Percentiles rank a stretch among this genome's conserved stretches.
Evolutionary conservation across 164 flowering plant species (phyloP).

Genomic region (Euptelea pleiosperma): DNA sequence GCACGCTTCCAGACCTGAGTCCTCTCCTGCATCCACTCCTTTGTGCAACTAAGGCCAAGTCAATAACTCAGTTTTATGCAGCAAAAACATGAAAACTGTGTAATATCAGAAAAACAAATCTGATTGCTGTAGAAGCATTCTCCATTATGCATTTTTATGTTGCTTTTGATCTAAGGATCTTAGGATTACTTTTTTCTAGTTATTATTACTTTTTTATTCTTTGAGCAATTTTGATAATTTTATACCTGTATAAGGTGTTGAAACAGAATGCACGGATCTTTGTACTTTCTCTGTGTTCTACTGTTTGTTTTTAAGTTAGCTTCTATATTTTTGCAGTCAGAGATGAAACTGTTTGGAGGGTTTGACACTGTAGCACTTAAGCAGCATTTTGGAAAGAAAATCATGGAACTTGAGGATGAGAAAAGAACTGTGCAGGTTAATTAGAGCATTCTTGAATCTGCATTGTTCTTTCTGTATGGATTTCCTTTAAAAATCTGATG

Average conservation of each 20-base stretch:
- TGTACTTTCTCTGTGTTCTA: neutral
- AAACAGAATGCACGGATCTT: neutral
- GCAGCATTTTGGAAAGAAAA: slow-evolving; percentile 96
- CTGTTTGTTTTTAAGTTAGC: neutral
- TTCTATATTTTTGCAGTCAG: slow-evolving; percentile 56
- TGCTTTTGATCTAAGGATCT: neutral
- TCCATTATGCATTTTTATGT: neutral
- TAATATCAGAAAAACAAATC: neutral
- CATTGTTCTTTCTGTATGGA: neutral
- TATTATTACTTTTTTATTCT: neutral
- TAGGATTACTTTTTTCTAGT: neutral
- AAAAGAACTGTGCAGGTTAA: slow-evolving; percentile 82
- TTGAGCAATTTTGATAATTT: neutral
- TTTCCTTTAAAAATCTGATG: slow-evolving; percentile 7
- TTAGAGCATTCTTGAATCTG: slow-evolving; percentile 11
- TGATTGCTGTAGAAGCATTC: slow-evolving; percentile 3
- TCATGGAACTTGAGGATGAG: slow-evolving; percentile 93
- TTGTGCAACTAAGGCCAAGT: neutral
- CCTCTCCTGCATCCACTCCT: no score
- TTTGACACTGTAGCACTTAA: slow-evolving; percentile 74
- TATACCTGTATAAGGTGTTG: neutral
- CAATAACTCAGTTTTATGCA: neutral
- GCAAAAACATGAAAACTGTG: no score
- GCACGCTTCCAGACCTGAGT: no score
- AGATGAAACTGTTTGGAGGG: slow-evolving; percentile 88